These are phyloP conservation scores for Neonothopanus nambi DNA, from an alignment of 1,284 basidiomycete species.

Conservation along the genomic window DNA sequence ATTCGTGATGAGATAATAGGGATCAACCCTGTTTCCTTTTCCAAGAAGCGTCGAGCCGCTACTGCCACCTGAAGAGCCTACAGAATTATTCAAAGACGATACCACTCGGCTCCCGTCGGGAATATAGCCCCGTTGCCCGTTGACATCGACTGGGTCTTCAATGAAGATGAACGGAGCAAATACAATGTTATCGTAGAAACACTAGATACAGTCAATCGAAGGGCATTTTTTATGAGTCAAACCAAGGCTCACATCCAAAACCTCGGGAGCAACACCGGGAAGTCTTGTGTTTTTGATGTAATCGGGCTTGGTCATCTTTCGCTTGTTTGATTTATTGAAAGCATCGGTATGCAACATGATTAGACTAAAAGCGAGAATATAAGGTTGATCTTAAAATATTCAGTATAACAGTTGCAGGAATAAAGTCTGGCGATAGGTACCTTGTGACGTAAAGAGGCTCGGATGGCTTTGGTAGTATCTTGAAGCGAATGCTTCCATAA, in stretches of 20 bases:
- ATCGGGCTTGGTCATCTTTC: conserved; percentile 95
- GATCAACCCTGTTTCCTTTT: conserved; percentile 77
- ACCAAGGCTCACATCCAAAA: conserved; percentile 76
- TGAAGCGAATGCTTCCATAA: conserved; percentile 92
- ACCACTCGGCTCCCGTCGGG: conserved; percentile 34
- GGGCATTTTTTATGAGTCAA: too few species aligned
- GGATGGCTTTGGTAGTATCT: conserved; percentile 88
- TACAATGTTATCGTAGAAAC: conserved; percentile 95
- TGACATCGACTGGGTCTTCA: conserved; percentile 81
- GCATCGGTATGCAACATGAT: conserved; percentile 99
- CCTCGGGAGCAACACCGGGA: conserved; percentile 81
- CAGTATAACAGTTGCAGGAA: conserved; percentile 1
- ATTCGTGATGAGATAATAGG: conserved; percentile 87
- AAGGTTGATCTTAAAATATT: conserved; percentile 77
- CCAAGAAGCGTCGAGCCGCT: conserved; percentile 41
- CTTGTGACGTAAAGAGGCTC: conserved; percentile 75
- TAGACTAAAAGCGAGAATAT: conserved; percentile 95
- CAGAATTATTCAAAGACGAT: conserved; percentile 40
- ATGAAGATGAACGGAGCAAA: conserved; percentile 96
- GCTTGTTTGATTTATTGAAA: conserved; percentile 97
- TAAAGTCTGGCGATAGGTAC: conserved; percentile 42
- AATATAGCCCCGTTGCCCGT: conserved; percentile 51
- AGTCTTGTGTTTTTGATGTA: conserved; percentile 90
- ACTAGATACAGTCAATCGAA: conserved; percentile 46
- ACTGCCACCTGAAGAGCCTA: conserved; percentile 30